Percentiles rank a stretch among this genome's conserved stretches.
These are phyloP conservation scores for Pseudocercospora musae DNA, from an alignment of 2,329 filamentous ascomycete genomes.

Conservation along the genomic window DNA sequence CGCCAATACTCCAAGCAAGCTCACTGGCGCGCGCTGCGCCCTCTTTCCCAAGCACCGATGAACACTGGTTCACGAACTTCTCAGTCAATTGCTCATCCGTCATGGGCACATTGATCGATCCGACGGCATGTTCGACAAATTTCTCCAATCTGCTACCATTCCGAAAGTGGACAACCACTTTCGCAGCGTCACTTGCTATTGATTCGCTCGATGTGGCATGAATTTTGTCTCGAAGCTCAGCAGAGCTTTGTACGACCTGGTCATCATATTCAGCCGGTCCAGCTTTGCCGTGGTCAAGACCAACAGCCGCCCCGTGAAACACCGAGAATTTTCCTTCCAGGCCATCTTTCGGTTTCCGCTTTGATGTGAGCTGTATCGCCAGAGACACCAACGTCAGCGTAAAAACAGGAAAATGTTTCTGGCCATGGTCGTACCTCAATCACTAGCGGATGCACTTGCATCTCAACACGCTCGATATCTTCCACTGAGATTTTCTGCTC, in stretches of 20 bases:
- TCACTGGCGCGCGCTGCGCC: slow-evolving; percentile 25
- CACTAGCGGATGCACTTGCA: slow-evolving; percentile 51
- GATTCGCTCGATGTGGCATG: slow-evolving; percentile 42
- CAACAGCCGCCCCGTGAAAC: slow-evolving; percentile 53
- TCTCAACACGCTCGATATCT: slow-evolving; percentile 42
- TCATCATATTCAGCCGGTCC: slow-evolving; percentile 53
- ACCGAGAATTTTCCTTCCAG: slow-evolving; percentile 56
- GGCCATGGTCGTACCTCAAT: slow-evolving; percentile 36
- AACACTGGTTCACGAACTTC: slow-evolving; percentile 52
- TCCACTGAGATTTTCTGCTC: slow-evolving; percentile 30
- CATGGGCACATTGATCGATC: slow-evolving; percentile 50
- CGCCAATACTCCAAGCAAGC: slow-evolving; percentile 24
- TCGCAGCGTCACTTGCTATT: slow-evolving; percentile 44
- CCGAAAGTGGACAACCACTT: slow-evolving; percentile 39
- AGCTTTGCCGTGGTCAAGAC: slow-evolving; percentile 50
- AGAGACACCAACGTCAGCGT: neutral
- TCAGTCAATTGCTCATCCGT: slow-evolving; percentile 44
- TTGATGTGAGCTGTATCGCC: slow-evolving; percentile 43
- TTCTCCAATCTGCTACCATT: slow-evolving; percentile 42
- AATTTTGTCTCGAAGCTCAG: slow-evolving; percentile 46
- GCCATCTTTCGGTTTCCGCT: slow-evolving; percentile 48
- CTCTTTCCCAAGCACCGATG: slow-evolving; percentile 40
- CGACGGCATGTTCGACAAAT: slow-evolving; percentile 51
- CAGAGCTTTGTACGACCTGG: slow-evolving; percentile 42
- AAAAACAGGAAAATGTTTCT: neutral